Evolutionary conservation across 495 filamentous ascomycete species (phyloP), one percentile per base, ranked within the genome.

Genomic region (Lasiosphaeria ovina): DNA sequence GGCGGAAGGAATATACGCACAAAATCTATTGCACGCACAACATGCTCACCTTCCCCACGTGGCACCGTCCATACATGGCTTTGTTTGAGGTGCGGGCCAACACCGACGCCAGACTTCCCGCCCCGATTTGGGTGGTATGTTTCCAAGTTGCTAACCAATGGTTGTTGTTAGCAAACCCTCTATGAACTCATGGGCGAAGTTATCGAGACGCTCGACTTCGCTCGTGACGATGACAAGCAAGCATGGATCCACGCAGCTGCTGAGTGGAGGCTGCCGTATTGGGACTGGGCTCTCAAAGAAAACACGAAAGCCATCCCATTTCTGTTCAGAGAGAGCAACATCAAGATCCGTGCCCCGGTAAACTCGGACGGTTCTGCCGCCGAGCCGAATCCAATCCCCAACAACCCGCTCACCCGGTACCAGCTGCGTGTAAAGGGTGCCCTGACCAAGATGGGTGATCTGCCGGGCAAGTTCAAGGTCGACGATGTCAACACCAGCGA

Each of bases 41-140:
- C 17, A 84, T 80, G 9, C 80, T 81, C 51, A 73, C 87, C 36
- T 89, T 89, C 65, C 75, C 79, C n/a, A 77, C 84, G 4, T 89
- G 87, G 87, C 85, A 89, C 72, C 73, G 87, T 32, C 82, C 85
- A 9, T 89, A 88, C 67, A 74, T 88, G 56, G 76, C 79, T 35
- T 67, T 89, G 10, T 54, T 61, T 14, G 52, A 61, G 38, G 38
- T 42, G 24, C 24, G 7, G 38, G 38, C 14, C 38, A 3, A 14
- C 14, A 42, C 38, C 38, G 24, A 24, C 24, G 24, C 24, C 24
- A 24, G 24, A 24, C 24, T 24, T 24, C 24, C 24, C 24, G 14
- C 14, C 38, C 14, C 14, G 38, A 42, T 42, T 42, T 8, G 38
- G 7, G 7, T 42, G 8, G 38, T 42, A 1, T 8, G 14, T 1